Percentiles rank a stretch among this genome's conserved stretches.
Conservation (phyloP, 1,139 yeast species). For the Yamadazyma diddensiae region DNA sequence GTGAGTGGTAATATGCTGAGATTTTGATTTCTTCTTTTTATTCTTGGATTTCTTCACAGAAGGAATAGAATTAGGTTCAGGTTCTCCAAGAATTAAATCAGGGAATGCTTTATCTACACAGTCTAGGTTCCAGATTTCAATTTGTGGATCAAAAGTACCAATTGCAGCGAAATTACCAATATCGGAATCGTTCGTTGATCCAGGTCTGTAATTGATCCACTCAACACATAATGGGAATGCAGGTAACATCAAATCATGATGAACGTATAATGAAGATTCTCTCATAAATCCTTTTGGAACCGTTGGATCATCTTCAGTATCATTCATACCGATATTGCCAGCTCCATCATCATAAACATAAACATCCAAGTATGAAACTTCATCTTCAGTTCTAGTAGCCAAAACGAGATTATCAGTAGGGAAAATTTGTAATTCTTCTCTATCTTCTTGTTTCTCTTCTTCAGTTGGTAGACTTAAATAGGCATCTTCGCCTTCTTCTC, state of each 20-base stretch:
- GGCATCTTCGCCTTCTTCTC: constrained; percentile 63
- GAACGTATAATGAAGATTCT: constrained; percentile 80
- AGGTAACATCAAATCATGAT: constrained; percentile 95
- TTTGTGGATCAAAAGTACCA: constrained; percentile 96
- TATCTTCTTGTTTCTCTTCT: constrained; percentile 65
- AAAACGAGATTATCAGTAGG: constrained; percentile 88
- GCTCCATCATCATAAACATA: constrained; percentile 95
- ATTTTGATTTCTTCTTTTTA: constrained; percentile 48
- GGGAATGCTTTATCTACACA: constrained; percentile 93
- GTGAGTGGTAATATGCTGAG: constrained; percentile 63
- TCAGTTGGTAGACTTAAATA: constrained; percentile 73
- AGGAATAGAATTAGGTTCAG: constrained; percentile 46
- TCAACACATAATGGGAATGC: constrained; percentile 96
- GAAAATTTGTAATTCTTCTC: constrained; percentile 78
- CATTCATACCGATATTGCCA: constrained; percentile 69
- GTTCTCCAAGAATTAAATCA: constrained; percentile 85
- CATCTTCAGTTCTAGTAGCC: constrained; percentile 96
- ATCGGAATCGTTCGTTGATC: constrained; percentile 25
- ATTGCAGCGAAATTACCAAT: constrained; percentile 91
- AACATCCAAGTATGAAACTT: constrained; percentile 85
- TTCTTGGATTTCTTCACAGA: constrained; percentile 43
- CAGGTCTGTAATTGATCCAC: constrained; percentile 81
- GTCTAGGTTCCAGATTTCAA: constrained; percentile 95
- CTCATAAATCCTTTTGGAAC: constrained; percentile 69
- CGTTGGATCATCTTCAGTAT: constrained; percentile 58